Conservation (phyloP, 2,329 filamentous ascomycete genomes). For the Myriosclerotinia curreyana region DNA sequence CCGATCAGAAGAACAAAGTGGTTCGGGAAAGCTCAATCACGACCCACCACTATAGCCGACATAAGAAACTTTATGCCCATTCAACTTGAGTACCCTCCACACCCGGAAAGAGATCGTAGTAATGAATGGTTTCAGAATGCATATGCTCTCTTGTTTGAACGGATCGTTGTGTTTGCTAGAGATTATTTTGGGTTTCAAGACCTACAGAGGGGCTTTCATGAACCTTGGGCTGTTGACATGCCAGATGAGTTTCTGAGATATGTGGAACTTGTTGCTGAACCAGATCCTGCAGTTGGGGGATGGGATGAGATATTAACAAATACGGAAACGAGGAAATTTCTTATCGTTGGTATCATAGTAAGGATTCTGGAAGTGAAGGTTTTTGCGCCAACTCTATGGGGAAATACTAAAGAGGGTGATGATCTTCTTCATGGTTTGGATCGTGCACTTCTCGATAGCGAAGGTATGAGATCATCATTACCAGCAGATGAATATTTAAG, state of each 20-base stretch:
- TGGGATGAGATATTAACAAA: conserved; percentile 34
- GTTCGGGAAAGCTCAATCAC: neutral
- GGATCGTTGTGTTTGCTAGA: conserved; percentile 19
- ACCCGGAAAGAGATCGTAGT: conserved; percentile 26
- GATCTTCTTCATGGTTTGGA: conserved; percentile 31
- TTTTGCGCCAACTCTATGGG: conserved; percentile 34
- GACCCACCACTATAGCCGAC: conserved; percentile 6
- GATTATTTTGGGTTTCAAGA: conserved; percentile 28
- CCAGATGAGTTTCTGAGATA: conserved; percentile 30
- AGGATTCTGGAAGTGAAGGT: conserved; percentile 30
- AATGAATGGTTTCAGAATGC: conserved; percentile 30
- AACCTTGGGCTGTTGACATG: conserved; percentile 27
- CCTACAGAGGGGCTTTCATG: conserved; percentile 19
- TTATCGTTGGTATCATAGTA: conserved; percentile 32
- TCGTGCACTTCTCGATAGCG: conserved; percentile 28
- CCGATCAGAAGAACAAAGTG: neutral
- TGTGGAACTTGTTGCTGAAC: conserved; percentile 30
- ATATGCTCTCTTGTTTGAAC: conserved; percentile 25
- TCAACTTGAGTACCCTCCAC: conserved; percentile 23
- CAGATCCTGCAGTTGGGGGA: conserved; percentile 27
- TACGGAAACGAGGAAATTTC: conserved; percentile 29
- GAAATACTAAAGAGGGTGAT: conserved; percentile 28
- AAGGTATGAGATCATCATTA: conserved; percentile 26
- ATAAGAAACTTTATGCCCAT: conserved; percentile 24
- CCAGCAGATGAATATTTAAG: neutral